Base-by-base conservation (phyloP, 305 asterid genomes). In the Fraxinus ornus region DNA sequence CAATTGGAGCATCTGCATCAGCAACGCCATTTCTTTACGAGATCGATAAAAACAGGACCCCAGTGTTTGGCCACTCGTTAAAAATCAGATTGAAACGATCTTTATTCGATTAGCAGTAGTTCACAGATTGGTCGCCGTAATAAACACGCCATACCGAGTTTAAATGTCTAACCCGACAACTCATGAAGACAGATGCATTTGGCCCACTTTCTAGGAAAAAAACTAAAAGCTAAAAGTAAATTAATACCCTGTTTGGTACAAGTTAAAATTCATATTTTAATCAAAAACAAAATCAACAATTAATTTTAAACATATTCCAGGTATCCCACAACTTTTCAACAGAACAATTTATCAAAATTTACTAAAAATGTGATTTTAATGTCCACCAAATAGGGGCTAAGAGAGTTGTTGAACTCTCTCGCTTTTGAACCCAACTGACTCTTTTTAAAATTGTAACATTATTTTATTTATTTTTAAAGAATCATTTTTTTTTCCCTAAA, bases 1-100 rank as follows among this genome's bases (percentile, higher is more conserved):
- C 84, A 80, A 86, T 83, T 21, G 81, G 75, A 15, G 41, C n/a
- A 68, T 35, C 78, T 28, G 17, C 33, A 68, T 35, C 78, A 44
- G 17, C 33, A 21, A n/a, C 10, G 0, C 57, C 57, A 55, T 55
- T 41, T 41, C 22, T 5, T 52, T 52, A 13, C 22, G 7, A 17
- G 22, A 52, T 17, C 19, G 24, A 7, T 55, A n/a, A 17, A 55
- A 17, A 55, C 24, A 19, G 12, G 60, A 17, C 19, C 21, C 21
- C n/a, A 47, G 5, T 47, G 57, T 47, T 15, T 12, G 52, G 5
- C 57, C 57, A 47, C 57, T 47, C 19, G 4, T 13, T 49, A 15
- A 49, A 49, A 12, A 44, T 44, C 55, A 44, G 55, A 44, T 47
- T 13, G n/a, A 47, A 47, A 47, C 5, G 55, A 47, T 47, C 55